Evolutionary conservation across 1,284 basidiomycete genomes (phyloP).

Genomic region (Laetiporus sulphureus): DNA sequence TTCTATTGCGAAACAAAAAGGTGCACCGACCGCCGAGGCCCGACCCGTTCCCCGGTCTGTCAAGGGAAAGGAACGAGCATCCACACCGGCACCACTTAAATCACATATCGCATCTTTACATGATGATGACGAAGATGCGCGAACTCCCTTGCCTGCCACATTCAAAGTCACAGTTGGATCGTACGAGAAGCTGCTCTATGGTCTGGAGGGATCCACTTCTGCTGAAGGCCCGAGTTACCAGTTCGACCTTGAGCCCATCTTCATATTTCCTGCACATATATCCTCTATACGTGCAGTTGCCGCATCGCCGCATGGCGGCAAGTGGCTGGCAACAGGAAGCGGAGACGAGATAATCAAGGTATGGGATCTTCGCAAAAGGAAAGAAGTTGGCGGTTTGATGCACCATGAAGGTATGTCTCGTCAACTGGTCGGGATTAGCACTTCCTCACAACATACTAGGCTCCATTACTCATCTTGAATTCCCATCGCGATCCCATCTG

Average conservation of each 20-base stretch:
- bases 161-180: constrained; percentile 90
- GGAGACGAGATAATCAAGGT: constrained; percentile 95
- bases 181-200: constrained; percentile 95
- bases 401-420: constrained; percentile 78
- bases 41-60: constrained; percentile 2
- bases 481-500: constrained; percentile 86
- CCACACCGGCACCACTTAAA: constrained; percentile 1
- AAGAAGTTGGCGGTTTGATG: constrained; percentile 90
- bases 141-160: constrained; percentile 33
- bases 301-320: constrained; percentile 79
- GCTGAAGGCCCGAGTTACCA: constrained; percentile 28
- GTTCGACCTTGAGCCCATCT: constrained; percentile 71
- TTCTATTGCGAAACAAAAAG: too few species aligned
- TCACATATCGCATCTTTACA: too few species aligned
- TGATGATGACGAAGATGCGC: too few species aligned
- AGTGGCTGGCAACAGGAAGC: constrained; percentile 94
- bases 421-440: not conserved
- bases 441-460: constrained; percentile 36
- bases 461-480: constrained; percentile 85
- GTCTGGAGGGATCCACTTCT: constrained; percentile 66
- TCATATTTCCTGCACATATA: constrained; percentile 95
- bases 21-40: too few species aligned
- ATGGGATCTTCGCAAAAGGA: constrained; percentile 89
- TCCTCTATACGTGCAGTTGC: constrained; percentile 89
- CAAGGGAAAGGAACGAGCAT: constrained; percentile 17